Percentiles rank a stretch among this genome's conserved stretches.
Evolutionary conservation across 331 rosid species (phyloP).

Genomic region (Pyrus hybrid): DNA sequence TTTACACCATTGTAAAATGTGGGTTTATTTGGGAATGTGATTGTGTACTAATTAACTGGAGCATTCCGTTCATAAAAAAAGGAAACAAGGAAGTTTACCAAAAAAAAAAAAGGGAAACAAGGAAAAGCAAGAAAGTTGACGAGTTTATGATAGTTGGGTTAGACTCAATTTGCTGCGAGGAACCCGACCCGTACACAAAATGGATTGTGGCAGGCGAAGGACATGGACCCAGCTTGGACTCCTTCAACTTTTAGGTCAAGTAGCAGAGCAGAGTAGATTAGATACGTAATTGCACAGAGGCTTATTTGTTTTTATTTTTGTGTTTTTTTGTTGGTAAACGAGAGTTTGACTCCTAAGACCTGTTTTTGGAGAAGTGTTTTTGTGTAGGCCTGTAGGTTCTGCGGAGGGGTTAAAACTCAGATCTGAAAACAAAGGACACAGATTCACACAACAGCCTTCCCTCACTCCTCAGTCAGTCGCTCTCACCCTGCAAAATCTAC

Average conservation of each 20-base stretch:
- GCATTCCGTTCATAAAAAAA: no score
- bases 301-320: background rate
- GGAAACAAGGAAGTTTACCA: no score
- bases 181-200: conserved; percentile 2
- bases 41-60: no score
- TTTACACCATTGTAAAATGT: no score
- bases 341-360: background rate
- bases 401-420: background rate
- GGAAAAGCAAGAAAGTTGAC: no score
- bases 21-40: no score
- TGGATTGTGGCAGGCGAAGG: conserved; percentile 9
- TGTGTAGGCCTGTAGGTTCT: background rate
- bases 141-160: no score
- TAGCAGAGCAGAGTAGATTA: background rate
- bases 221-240: conserved; percentile 18
- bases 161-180: background rate
- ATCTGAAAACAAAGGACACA: background rate
- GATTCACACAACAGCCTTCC: background rate
- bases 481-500: no score
- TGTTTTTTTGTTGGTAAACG: background rate
- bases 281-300: background rate
- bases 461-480: background rate
- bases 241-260: conserved; percentile 17
- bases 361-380: background rate
- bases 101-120: no score